These are phyloP conservation scores for Geranium brycei DNA, from an alignment of 345 rosid species.

Conservation along the genomic window DNA sequence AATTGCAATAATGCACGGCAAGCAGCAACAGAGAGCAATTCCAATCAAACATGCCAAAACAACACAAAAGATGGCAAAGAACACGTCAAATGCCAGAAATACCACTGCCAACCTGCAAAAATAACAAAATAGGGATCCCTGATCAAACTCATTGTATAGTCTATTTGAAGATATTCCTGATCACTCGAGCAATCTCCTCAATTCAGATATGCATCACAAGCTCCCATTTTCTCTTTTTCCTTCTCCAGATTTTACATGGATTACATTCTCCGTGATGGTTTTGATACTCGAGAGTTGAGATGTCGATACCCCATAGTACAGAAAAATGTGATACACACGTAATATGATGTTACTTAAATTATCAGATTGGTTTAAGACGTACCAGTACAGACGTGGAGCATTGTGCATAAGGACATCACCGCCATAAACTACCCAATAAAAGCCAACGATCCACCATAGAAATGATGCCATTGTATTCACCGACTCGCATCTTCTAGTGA, in stretches of 20 bases:
- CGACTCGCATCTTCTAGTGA: constrained; percentile 67
- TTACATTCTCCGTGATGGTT: neutral
- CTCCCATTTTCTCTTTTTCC: too few species aligned
- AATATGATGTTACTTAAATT: neutral
- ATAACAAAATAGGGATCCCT: constrained; percentile 14
- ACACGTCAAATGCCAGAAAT: constrained; percentile 92
- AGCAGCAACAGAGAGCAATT: constrained; percentile 92
- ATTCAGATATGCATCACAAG: too few species aligned
- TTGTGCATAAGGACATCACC: constrained; percentile 51
- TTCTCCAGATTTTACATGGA: neutral
- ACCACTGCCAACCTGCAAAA: constrained; percentile 89
- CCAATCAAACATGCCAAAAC: constrained; percentile 97
- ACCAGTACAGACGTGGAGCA: constrained; percentile 92
- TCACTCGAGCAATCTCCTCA: too few species aligned
- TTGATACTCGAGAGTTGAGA: neutral
- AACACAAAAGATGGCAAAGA: constrained; percentile 92
- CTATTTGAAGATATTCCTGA: neutral
- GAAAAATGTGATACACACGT: neutral
- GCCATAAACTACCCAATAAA: constrained; percentile 88
- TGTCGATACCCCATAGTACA: neutral
- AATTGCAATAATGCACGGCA: constrained; percentile 92
- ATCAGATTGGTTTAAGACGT: constrained; percentile 11
- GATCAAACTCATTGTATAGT: neutral
- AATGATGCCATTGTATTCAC: constrained; percentile 84
- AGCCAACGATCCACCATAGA: constrained; percentile 96